These are phyloP conservation scores for Oxytropis ochrocephala DNA, from an alignment of 306 rosid species.

Conservation along the genomic window DNA sequence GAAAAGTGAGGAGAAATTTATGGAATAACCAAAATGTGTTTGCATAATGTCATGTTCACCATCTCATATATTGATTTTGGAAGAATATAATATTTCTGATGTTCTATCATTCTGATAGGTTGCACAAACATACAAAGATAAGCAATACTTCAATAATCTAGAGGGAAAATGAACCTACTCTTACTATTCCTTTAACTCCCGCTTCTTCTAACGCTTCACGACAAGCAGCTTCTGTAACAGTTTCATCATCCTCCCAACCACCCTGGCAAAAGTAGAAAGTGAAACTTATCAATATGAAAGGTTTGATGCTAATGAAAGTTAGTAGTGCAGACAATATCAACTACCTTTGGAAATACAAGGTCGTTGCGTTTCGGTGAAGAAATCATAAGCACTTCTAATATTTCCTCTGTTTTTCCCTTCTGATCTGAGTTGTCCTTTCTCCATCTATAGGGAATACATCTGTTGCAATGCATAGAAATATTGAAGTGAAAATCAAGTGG, in stretches of 20 bases:
- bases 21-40: background rate
- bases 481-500: background rate
- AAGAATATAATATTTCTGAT: background rate
- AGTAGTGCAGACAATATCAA: background rate
- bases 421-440: slow-evolving; percentile 32
- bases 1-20: background rate
- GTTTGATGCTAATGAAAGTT: background rate
- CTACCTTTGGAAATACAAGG: slow-evolving; percentile 82
- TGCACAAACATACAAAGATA: background rate
- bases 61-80: background rate
- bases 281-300: background rate
- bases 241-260: slow-evolving; percentile 96
- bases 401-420: slow-evolving; percentile 23
- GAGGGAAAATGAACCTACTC: slow-evolving; percentile 43
- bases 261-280: slow-evolving; percentile 43
- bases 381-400: slow-evolving; percentile 76
- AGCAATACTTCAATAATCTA: slow-evolving; percentile 1
- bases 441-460: slow-evolving; percentile 78
- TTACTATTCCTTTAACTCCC: slow-evolving; percentile 71
- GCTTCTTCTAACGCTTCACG: slow-evolving; percentile 92
- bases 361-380: slow-evolving; percentile 82
- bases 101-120: background rate
- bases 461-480: slow-evolving; percentile 27
- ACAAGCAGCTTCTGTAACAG: slow-evolving; percentile 67
- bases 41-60: background rate